A percentile compares a stretch with the other conserved stretches of the same genome.
These are phyloP conservation scores for Backusella liffmaniae DNA, from an alignment of 192 early-diverging fungal genomes.

Conservation along the genomic window DNA sequence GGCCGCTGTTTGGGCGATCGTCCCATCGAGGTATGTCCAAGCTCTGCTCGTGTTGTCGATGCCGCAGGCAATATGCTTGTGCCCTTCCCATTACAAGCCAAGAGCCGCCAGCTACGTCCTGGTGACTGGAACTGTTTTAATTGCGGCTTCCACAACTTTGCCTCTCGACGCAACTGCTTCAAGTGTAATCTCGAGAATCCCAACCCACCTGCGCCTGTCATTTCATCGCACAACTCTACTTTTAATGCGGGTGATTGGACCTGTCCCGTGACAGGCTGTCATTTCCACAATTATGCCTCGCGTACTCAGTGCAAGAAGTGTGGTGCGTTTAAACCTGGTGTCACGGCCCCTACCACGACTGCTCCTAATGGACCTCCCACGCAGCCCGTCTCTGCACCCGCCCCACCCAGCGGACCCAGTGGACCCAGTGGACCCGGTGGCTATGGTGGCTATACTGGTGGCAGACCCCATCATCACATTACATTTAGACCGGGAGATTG, in stretches of 20 bases:
- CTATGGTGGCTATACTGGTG: constrained; percentile 20
- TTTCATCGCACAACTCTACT: background rate
- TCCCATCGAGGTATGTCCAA: constrained; percentile 62
- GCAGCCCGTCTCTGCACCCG: background rate
- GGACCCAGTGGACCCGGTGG: constrained; percentile 1
- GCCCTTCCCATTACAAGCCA: constrained; percentile 51
- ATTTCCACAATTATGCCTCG: constrained; percentile 65
- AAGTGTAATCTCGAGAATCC: constrained; percentile 65
- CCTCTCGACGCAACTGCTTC: constrained; percentile 59
- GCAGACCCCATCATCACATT: constrained; percentile 25
- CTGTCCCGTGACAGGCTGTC: constrained; percentile 55
- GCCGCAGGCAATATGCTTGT: constrained; percentile 51
- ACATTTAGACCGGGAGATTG: constrained; percentile 68
- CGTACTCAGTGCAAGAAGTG: constrained; percentile 58
- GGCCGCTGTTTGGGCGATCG: constrained; percentile 59
- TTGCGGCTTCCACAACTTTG: constrained; percentile 74
- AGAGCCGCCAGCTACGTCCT: constrained; percentile 46
- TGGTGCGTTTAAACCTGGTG: constrained; percentile 41
- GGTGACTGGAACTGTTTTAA: constrained; percentile 77
- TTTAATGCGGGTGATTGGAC: constrained; percentile 64
- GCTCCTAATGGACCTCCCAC: background rate
- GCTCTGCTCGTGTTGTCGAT: constrained; percentile 59
- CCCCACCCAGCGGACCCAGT: constrained; percentile 19
- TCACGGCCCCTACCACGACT: background rate
- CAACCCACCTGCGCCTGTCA: constrained; percentile 19